A percentile compares a stretch with the other conserved stretches of the same genome.
Conservation (phyloP, 2,329 filamentous ascomycete genomes). For the Juglanconis juglandina region DNA sequence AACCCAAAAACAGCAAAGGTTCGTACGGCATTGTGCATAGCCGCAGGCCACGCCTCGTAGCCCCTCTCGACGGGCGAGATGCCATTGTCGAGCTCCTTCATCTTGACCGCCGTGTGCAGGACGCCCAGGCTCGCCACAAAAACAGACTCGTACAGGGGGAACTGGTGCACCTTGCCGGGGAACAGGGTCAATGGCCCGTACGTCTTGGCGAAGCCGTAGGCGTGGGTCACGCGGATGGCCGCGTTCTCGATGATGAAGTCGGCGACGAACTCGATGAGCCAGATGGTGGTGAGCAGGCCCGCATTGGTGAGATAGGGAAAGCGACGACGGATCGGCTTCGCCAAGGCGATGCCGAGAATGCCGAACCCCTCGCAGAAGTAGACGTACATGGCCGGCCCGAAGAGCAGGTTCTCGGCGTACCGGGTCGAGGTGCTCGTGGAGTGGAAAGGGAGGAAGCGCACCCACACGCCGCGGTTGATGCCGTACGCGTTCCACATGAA, state of each 20-base stretch:
- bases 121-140: conserved; percentile 1
- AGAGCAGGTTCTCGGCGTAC: neutral
- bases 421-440: neutral
- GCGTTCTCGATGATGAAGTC: conserved; percentile 5
- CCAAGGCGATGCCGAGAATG: neutral
- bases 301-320: neutral
- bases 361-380: conserved; percentile 3
- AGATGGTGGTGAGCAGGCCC: neutral
- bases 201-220: neutral
- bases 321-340: neutral
- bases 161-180: neutral
- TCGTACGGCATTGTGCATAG: neutral
- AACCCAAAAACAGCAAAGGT: neutral
- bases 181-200: neutral
- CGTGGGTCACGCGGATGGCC: neutral
- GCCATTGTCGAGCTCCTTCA: neutral
- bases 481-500: conserved; percentile 1
- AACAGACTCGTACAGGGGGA: neutral
- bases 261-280: neutral
- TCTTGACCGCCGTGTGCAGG: neutral
- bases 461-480: neutral
- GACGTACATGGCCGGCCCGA: neutral
- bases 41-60: neutral
- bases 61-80: neutral
- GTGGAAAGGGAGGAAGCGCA: neutral